phyloP scores from a whole-genome alignment of 2,329 filamentous ascomycete genomes.

The Xylogone sp. region DNA sequence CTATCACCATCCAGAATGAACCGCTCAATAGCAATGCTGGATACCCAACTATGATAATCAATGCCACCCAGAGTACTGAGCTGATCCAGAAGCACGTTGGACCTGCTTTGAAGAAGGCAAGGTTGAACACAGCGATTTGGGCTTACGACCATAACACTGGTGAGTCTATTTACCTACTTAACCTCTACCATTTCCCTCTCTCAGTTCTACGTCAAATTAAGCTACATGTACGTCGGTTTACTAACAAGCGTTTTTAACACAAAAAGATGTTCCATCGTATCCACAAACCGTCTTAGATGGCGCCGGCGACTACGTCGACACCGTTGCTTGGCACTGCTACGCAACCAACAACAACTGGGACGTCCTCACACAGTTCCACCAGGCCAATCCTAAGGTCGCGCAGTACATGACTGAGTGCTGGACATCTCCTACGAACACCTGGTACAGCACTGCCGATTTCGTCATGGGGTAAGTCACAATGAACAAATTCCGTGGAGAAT shows the following conservation, averaged over 20 bases:
- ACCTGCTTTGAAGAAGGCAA: conserved; percentile 34
- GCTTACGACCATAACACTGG: conserved; percentile 29
- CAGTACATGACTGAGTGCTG: conserved; percentile 50
- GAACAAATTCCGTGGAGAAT: too few relatives aligned
- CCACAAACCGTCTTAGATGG: conserved; percentile 20
- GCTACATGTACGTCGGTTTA: not conserved
- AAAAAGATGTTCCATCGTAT: conserved; percentile 20
- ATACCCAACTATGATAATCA: conserved; percentile 37
- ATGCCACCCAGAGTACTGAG: conserved; percentile 32
- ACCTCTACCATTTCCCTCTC: too few relatives aligned
- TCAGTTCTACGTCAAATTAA: too few relatives aligned
- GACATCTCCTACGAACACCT: conserved; percentile 44
- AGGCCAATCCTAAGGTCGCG: conserved; percentile 32
- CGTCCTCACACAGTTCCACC: conserved; percentile 33
- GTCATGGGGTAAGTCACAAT: conserved; percentile 33
- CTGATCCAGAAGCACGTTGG: conserved; percentile 36
- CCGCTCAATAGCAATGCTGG: conserved; percentile 35
- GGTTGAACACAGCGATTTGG: conserved; percentile 34
- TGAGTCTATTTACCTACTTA: not conserved
- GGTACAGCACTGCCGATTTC: conserved; percentile 53
- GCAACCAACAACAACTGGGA: conserved; percentile 18
- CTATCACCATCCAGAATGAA: conserved; percentile 43
- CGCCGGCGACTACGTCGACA: conserved; percentile 14
- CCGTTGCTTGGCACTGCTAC: conserved; percentile 27
- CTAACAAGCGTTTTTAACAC: not conserved